Base-by-base conservation (phyloP, 148 eudicot species). In the Cornus suecica region DNA sequence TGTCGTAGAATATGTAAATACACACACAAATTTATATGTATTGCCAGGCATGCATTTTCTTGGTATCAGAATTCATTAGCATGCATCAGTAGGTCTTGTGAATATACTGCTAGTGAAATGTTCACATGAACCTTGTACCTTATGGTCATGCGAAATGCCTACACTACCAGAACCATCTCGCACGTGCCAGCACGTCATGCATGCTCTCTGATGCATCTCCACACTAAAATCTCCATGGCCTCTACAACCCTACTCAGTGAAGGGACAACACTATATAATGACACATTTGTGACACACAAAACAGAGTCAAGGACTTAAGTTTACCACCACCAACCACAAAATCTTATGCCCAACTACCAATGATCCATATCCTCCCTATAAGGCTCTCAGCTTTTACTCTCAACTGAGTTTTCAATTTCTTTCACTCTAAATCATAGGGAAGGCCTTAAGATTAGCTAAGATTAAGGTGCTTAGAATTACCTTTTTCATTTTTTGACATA, bases 101-200 rank as follows among this genome's bases (percentile, higher is more conserved):
- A 48, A 14, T n/a, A n/a, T n/a, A n/a, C n/a, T n/a, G n/a, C n/a
- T n/a, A n/a, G n/a, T 48, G 54, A 13, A 48, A 11, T 48, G 20
- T 16, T 48, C 54, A 48, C 67, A 64, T 22, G 11, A 27, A 65
- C 20, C 18, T 65, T 23, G 65, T 30, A 64, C 51, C 28, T 52
- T 56, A 29, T 31, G 30, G 2, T 72, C 80, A 78, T 72, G 80
- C 80, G 72, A 65, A 66, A 15, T 24, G 30, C 24, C 58, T 70
- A 45, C 61, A 26, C 63, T 56, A 78, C 76, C 80, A 65, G 70
- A 66, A 56, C 68, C 56, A 54, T 9, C 52, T 70, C 22, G 66
- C 79, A 63, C 63, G 65, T 60, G 25, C 22, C 7, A 22, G 28
- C 54, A 29, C 80, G 4, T 56, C 42, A 72, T 2, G 73, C 81